Evolutionary conservation across 2,329 filamentous ascomycete genomes (phyloP), one percentile per base, ranked within the genome.

Genomic region (Colletotrichum cereale): DNA sequence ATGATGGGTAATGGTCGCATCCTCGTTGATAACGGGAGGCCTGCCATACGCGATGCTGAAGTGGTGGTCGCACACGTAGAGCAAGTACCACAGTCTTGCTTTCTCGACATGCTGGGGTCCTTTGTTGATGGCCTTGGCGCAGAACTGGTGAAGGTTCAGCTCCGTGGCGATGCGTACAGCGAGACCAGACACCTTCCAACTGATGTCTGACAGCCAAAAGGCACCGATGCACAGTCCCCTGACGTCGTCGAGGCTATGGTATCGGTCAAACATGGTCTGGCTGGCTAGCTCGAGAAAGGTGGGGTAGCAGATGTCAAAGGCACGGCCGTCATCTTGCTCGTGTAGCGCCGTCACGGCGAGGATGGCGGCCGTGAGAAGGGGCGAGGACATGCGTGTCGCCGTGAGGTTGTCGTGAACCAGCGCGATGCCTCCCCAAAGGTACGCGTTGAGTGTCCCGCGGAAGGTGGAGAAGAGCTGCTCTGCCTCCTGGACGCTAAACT

Each of bases 41-140:
- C 89, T 82, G 2, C 79, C 79, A 63, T 91, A 91, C 0, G 90
- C 85, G 62, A 92, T 91, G 63, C 87, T 90, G 36, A 91, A 88
- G 77, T 92, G 90, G 72, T 91, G 89, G 75, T 92, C 90, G 75
- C 89, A 91, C 1, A 91, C 88, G 75, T 91, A 92, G 0, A 90
- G 79, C 42, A 90, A 77, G 77, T 91, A 91, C 88, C 89, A 91
- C 8, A 92, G 80, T 52, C 89, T 83, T 5, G 89, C 85, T 34
- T 86, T 84, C 70, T 90, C 86, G 74, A 86, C 84, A 65, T 87
- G 83, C 73, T 87, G 83, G 26, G 82, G 80, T 0, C 84, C 84
- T 26, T 82, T 81, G 8, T 74, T 74, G 2, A 86, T 80, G 53
- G 86, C 82, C 74, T 85, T 86, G 56, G 84, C 82, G 67, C 85